phyloP scores from a whole-genome alignment of 345 rosid genomes.

The Pugionium dolabratum region DNA sequence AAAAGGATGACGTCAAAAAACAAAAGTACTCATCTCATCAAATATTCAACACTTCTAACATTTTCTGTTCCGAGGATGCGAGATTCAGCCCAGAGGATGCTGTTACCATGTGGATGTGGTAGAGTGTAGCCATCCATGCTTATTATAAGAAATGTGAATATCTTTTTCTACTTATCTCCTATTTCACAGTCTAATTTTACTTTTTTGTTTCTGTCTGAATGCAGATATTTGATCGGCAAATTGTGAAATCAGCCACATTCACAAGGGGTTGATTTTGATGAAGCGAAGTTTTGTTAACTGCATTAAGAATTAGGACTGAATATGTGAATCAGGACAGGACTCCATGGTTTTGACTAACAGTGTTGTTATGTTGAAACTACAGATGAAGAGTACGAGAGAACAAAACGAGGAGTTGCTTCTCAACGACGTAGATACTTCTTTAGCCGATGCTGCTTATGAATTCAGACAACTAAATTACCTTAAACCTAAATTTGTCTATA shows the following conservation, averaged over 20 bases:
- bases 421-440: constrained; percentile 82
- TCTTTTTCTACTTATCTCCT: not conserved
- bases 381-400: constrained; percentile 87
- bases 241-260: constrained; percentile 33
- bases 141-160: not conserved
- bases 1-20: no score
- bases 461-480: constrained; percentile 20
- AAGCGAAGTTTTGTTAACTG: not conserved
- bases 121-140: not conserved
- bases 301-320: not conserved
- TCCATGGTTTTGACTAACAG: not conserved
- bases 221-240: constrained; percentile 82
- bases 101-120: constrained; percentile 50
- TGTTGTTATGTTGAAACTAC: constrained; percentile 27
- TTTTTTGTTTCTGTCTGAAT: constrained; percentile 21
- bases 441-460: constrained; percentile 82
- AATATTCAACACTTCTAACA: no score
- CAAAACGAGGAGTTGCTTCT: constrained; percentile 93
- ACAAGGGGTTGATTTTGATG: not conserved
- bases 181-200: constrained; percentile 4
- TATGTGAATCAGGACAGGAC: not conserved
- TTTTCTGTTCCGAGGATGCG: constrained; percentile 11
- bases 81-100: constrained; percentile 80
- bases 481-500: not conserved
- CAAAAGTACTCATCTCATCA: no score